Evolutionary conservation across 2,329 filamentous ascomycete genomes (phyloP).

Genomic region (Coleophoma crateriformis): DNA sequence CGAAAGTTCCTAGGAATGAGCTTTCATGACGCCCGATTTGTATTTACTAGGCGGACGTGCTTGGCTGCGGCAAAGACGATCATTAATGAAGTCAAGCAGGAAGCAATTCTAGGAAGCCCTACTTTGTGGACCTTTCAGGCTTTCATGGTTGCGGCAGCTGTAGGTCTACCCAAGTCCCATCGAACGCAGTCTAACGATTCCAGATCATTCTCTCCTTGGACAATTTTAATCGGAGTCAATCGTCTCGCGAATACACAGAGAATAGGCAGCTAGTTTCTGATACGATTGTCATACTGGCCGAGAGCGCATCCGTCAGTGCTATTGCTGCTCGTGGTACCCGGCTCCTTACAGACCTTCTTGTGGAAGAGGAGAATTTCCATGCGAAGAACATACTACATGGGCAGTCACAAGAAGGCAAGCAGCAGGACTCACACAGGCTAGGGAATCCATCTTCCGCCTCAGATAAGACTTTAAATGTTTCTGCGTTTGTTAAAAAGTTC

Average conservation of each 20-base stretch:
- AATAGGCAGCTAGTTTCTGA: conserved; percentile 27
- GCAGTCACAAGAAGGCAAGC: not conserved
- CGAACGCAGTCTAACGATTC: not conserved
- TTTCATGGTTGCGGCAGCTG: conserved; percentile 12
- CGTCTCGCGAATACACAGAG: conserved; percentile 21
- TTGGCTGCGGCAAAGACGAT: conserved; percentile 15
- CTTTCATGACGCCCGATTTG: conserved; percentile 12
- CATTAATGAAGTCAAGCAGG: conserved; percentile 13
- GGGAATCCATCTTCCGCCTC: conserved; percentile 1
- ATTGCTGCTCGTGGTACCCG: conserved; percentile 32
- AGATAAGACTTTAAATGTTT: conserved; percentile 19
- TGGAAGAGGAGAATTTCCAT: conserved; percentile 9
- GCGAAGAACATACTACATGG: not conserved
- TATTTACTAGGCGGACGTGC: conserved; percentile 12
- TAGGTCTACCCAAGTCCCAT: conserved; percentile 1
- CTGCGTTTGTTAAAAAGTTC: conserved; percentile 23
- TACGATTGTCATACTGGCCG: conserved; percentile 25
- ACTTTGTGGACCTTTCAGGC: conserved; percentile 13
- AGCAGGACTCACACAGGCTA: not conserved
- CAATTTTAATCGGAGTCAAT: conserved; percentile 21
- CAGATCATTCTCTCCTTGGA: conserved; percentile 26
- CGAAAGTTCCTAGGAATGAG: conserved; percentile 13
- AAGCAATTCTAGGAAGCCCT: conserved; percentile 7
- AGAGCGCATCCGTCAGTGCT: conserved; percentile 28
- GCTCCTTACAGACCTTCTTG: conserved; percentile 29